A percentile compares a stretch with the other conserved stretches of the same genome.
phyloP scores from a whole-genome alignment of 306 rosid species.

The Dalbergia cochinchinensis region DNA sequence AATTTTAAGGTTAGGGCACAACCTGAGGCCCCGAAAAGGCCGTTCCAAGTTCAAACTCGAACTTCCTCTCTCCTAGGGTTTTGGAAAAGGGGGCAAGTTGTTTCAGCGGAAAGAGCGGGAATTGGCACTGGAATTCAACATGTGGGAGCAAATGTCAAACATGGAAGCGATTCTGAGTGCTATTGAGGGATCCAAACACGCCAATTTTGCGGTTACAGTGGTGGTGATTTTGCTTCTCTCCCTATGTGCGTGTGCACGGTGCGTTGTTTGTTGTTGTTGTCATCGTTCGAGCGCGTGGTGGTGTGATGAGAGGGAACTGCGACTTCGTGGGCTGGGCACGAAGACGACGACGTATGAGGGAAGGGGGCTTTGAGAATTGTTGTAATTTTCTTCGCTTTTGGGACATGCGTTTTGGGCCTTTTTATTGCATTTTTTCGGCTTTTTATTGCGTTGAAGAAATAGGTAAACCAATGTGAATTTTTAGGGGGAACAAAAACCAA shows the following conservation, averaged over 20 bases:
- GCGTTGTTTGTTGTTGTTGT: neutral
- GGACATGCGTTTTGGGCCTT: constrained; percentile 72
- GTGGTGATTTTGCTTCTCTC: constrained; percentile 33
- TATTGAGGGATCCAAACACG: constrained; percentile 32
- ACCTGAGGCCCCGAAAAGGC: constrained; percentile 35
- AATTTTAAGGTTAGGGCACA: constrained; percentile 62
- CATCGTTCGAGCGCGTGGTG: constrained; percentile 28
- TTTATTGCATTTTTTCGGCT: neutral
- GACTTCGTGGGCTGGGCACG: constrained; percentile 78
- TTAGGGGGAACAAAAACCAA: too few species aligned
- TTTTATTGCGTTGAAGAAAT: too few species aligned
- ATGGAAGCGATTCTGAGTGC: constrained; percentile 56
- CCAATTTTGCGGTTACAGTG: constrained; percentile 46
- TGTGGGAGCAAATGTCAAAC: constrained; percentile 62
- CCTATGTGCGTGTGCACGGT: constrained; percentile 27
- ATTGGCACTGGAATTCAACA: constrained; percentile 57
- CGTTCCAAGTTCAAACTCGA: constrained; percentile 34
- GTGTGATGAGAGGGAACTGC: constrained; percentile 55
- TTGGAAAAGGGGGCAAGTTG: constrained; percentile 49
- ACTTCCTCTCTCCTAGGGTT: constrained; percentile 85
- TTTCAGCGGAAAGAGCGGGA: constrained; percentile 48
- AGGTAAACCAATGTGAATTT: too few species aligned
- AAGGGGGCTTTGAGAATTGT: constrained; percentile 57
- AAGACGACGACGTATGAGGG: constrained; percentile 61
- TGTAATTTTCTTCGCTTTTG: neutral